Conservation (phyloP, 1,284 basidiomycete genomes). For the Meripilus lineatus region DNA sequence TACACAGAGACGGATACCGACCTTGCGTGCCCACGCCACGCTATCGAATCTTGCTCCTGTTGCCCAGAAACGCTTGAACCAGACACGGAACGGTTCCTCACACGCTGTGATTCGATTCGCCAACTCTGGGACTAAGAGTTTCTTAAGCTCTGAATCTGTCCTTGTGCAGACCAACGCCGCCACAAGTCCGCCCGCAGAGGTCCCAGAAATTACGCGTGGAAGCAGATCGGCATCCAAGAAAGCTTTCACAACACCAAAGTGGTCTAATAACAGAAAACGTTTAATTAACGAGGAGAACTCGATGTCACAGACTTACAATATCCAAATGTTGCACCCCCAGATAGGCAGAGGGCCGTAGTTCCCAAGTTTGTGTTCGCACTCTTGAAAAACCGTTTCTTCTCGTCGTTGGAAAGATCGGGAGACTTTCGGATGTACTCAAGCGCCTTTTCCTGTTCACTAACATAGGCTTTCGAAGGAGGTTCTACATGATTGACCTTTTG, state of each 20-base stretch:
- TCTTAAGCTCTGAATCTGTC: constrained; percentile 84
- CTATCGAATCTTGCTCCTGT: constrained; percentile 96
- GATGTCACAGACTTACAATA: constrained; percentile 58
- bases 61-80: constrained; percentile 77
- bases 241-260: constrained; percentile 89
- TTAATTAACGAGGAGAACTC: background rate
- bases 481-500: background rate
- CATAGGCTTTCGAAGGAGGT: constrained; percentile 53
- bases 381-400: constrained; percentile 92
- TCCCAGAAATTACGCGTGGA: constrained; percentile 88
- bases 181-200: constrained; percentile 88
- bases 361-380: constrained; percentile 88
- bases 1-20: constrained; percentile 23
- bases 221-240: constrained; percentile 86
- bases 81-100: constrained; percentile 76
- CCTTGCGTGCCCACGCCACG: constrained; percentile 88
- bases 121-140: constrained; percentile 74
- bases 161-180: constrained; percentile 86
- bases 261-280: constrained; percentile 43
- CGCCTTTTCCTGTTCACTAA: constrained; percentile 72
- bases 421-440: constrained; percentile 75
- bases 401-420: constrained; percentile 72
- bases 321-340: constrained; percentile 91
- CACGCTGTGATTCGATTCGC: constrained; percentile 90
- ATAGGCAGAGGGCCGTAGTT: constrained; percentile 86